Evolutionary conservation across 768 basidiomycete genomes (phyloP).

Genomic region (Chalciporus pseudorubinellus): DNA sequence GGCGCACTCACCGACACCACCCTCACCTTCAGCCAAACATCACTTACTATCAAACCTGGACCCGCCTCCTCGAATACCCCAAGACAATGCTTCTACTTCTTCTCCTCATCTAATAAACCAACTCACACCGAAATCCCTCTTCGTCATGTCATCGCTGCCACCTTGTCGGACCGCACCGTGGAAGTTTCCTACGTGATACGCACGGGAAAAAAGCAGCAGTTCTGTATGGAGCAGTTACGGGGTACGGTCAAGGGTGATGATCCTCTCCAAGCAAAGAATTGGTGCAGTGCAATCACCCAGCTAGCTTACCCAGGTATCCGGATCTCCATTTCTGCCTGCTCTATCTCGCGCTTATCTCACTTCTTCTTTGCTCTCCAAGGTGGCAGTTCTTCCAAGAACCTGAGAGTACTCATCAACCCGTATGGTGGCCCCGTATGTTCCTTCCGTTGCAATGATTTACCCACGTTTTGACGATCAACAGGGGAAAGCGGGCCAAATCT

Average conservation of each 20-base stretch:
- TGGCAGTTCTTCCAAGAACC: conserved; percentile 48
- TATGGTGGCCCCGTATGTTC: conserved; percentile 67
- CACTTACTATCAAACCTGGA: conserved; percentile 28
- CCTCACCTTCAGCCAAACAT: conserved; percentile 28
- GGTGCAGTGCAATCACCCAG: conserved; percentile 54
- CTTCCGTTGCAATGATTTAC: not conserved
- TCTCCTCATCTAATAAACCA: conserved; percentile 1
- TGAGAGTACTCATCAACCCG: conserved; percentile 80
- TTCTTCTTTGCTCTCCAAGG: conserved; percentile 32
- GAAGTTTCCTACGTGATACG: conserved; percentile 53
- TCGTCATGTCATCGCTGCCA: conserved; percentile 56
- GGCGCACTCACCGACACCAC: conserved; percentile 15
- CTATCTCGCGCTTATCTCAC: not conserved
- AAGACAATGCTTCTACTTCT: conserved; percentile 11
- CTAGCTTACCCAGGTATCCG: conserved; percentile 57
- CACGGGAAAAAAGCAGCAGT: conserved; percentile 39
- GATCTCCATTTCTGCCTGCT: not conserved
- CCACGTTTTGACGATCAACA: conserved; percentile 28
- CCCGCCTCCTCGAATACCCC: conserved; percentile 1
- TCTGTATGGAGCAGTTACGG: conserved; percentile 39
- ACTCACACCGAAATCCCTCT: conserved; percentile 34
- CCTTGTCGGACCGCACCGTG: conserved; percentile 36
- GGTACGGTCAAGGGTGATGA: conserved; percentile 42
- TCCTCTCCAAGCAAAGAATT: conserved; percentile 39
- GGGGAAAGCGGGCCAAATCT: conserved; percentile 61